These are phyloP conservation scores for Plasmodium cynomolgi DNA, from an alignment of 169 alveolate genomes.

Conservation along the genomic window DNA sequence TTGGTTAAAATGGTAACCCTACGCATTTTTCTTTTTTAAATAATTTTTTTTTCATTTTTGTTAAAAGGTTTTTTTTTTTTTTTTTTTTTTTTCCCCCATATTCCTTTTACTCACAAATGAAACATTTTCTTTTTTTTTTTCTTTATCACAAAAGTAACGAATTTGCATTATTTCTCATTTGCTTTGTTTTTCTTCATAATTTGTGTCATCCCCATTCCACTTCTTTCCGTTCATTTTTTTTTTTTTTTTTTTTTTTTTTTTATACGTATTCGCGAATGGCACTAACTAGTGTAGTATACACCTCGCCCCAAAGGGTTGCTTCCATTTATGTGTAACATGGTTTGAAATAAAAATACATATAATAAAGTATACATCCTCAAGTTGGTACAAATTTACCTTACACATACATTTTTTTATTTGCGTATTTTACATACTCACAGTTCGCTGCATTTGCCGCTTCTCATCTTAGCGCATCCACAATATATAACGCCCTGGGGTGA, in stretches of 20 bases:
- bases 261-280: conserved; percentile 1
- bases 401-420: not conserved
- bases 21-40: not conserved
- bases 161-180: not conserved
- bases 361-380: not conserved
- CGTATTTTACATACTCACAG: not conserved
- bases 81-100: not conserved
- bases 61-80: not conserved
- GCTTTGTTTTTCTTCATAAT: not conserved
- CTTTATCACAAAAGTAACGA: not conserved
- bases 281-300: not conserved
- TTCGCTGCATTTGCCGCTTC: not conserved
- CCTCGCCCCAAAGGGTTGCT: not conserved
- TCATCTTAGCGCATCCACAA: not conserved
- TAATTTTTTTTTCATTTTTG: conserved; percentile 10
- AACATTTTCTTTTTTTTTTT: not conserved
- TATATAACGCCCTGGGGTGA: not conserved
- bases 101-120: not conserved
- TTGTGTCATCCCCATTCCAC: not conserved
- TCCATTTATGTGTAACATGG: not conserved
- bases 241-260: not conserved
- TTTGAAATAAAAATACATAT: not conserved
- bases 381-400: not conserved
- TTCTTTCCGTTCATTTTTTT: not conserved
- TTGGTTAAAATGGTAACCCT: not conserved